Evolutionary conservation across 106 monocot genomes (phyloP).

Genomic region (Platanthera guangdongensis): DNA sequence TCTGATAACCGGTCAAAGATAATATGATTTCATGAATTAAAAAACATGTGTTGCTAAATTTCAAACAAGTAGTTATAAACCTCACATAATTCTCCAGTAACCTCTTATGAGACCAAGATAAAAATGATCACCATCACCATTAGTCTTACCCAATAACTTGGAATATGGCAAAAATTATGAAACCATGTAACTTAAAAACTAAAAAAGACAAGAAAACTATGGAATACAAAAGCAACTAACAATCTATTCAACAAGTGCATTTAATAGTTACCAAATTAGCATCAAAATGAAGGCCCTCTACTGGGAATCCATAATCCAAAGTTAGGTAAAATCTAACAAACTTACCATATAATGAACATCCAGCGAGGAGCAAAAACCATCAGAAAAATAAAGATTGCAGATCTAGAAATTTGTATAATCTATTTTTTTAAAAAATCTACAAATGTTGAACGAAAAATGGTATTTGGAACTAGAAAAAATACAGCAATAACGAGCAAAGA

Average conservation of each 20-base stretch:
- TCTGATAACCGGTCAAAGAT: conserved; percentile 64
- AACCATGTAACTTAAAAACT: background rate
- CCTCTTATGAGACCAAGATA: background rate
- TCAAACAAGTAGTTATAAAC: background rate
- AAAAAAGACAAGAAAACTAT: background rate
- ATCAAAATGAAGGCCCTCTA: conserved; percentile 83
- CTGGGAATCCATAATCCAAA: conserved; percentile 44
- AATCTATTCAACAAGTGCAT: conserved; percentile 12
- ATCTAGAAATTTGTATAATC: too few relatives aligned
- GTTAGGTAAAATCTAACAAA: too few relatives aligned
- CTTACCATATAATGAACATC: too few relatives aligned
- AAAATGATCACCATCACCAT: background rate
- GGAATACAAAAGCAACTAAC: conserved; percentile 7
- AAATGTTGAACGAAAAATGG: too few relatives aligned
- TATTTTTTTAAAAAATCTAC: too few relatives aligned
- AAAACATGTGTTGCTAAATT: background rate
- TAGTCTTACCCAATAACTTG: background rate
- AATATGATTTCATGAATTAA: background rate
- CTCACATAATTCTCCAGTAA: background rate
- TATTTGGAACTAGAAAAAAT: too few relatives aligned
- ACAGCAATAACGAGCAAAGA: too few relatives aligned
- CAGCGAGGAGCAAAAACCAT: too few relatives aligned
- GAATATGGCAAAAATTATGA: background rate
- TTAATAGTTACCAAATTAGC: conserved; percentile 69
- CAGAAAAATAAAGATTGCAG: too few relatives aligned